Base-by-base conservation (phyloP, 1,284 basidiomycete genomes). In the Puccinia hordei region DNA sequence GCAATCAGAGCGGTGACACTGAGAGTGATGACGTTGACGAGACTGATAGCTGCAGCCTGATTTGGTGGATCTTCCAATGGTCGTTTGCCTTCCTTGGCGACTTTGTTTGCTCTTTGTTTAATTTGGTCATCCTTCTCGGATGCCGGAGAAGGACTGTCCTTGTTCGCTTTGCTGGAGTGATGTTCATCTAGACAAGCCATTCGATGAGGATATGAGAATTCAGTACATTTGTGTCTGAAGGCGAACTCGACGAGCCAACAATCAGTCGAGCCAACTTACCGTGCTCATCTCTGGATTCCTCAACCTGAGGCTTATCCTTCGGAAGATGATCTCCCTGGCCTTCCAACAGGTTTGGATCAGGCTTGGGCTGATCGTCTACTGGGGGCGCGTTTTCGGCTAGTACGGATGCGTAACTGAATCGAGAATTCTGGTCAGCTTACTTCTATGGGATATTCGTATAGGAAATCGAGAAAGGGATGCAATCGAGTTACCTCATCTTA, bases 301-400 rank as follows among this genome's bases (percentile, higher is more conserved):
- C 59, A 38, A 38, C 8, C 27, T 59, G 4, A 33, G 15, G 57
- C 15, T 57, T 24, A 2, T 59, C 30, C 27, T 30, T 59, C 35
- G 38, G 38, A 22, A 33, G 63, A 66, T 53, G 49, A 55, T 65
- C 51, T 13, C 41, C 46, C 46, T 61, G 49, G 0, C 90, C 91
- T 83, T 89, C 90, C 81, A 91, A 87, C 38, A 92, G 87, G 35
- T 86, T 88, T 0, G 87, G 88, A 83, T 92, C 90, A 61, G 91
- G 88, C 51, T 88, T 88, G 12, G 90, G 90, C 87, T 91, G 87
- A 10, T 82, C 41, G 81, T 66, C 65, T 81, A 51, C 55, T 0
- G 89, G 88, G 15, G 88, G 88, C 5, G 88, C 87, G 83, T 92
- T 89, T 73, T 88, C 86, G 27, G 89, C 88, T 76, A 90, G 88